Evolutionary conservation across 805 yeast genomes (phyloP).

Genomic region (Schwanniomyces polymorphus): DNA sequence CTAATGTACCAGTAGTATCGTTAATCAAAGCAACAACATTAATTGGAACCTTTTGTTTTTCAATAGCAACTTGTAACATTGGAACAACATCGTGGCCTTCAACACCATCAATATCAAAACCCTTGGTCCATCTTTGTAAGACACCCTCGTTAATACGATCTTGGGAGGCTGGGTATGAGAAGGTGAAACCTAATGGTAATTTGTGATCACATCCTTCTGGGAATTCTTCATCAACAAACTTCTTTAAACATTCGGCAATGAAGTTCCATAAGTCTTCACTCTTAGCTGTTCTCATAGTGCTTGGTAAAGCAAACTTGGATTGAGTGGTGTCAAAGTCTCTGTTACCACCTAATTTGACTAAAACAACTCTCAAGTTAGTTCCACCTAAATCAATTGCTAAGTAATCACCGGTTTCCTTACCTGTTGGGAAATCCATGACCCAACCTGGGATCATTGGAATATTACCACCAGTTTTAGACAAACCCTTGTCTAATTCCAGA

Average conservation of each 20-base stretch:
- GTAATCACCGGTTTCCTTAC: slow-evolving; percentile 85
- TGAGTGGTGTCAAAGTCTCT: slow-evolving; percentile 83
- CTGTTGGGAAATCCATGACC: slow-evolving; percentile 94
- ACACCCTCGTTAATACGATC: slow-evolving; percentile 79
- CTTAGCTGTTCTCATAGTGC: slow-evolving; percentile 71
- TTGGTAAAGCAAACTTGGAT: slow-evolving; percentile 81
- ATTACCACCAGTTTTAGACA: slow-evolving; percentile 72
- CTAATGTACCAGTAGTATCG: slow-evolving; percentile 96
- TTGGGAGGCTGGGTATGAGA: slow-evolving; percentile 89
- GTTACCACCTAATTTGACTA: slow-evolving; percentile 80
- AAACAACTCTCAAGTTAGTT: slow-evolving; percentile 90
- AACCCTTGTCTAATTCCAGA: slow-evolving; percentile 78
- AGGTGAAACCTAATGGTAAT: slow-evolving; percentile 90
- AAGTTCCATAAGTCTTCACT: slow-evolving; percentile 80
- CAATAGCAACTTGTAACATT: slow-evolving; percentile 77
- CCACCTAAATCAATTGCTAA: slow-evolving; percentile 97
- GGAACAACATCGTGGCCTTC: slow-evolving; percentile 96
- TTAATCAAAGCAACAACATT: slow-evolving; percentile 89
- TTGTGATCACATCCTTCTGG: slow-evolving; percentile 65
- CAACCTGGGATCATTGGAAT: slow-evolving; percentile 98
- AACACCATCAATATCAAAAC: slow-evolving; percentile 89
- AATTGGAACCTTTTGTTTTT: slow-evolving; percentile 67
- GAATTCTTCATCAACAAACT: slow-evolving; percentile 64
- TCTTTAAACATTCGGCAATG: slow-evolving; percentile 77
- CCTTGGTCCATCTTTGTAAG: slow-evolving; percentile 96